Percentiles rank a stretch among this genome's conserved stretches.
These are phyloP conservation scores for Vitis amurensis DNA, from an alignment of 164 flowering plant genomes.

Conservation along the genomic window DNA sequence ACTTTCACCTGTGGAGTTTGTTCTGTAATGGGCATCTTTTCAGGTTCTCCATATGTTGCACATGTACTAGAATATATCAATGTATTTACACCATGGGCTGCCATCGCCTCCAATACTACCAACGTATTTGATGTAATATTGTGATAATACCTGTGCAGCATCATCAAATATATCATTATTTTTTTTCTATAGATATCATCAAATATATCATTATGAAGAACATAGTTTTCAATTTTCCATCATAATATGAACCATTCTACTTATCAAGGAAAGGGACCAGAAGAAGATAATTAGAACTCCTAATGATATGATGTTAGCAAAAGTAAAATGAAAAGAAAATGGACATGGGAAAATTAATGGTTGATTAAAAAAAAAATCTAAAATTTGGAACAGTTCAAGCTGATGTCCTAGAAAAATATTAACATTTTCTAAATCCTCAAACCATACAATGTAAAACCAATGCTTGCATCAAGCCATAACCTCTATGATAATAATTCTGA, in stretches of 20 bases:
- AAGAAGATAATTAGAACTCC: neutral
- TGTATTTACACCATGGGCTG: constrained; percentile 75
- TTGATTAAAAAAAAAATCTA: too few species aligned
- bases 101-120: constrained; percentile 86
- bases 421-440: too few species aligned
- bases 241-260: neutral
- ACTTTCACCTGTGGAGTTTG: constrained; percentile 77
- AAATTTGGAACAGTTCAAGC: too few species aligned
- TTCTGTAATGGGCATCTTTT: constrained; percentile 98
- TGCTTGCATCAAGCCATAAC: too few species aligned
- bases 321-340: too few species aligned
- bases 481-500: too few species aligned
- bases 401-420: too few species aligned
- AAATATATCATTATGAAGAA: neutral
- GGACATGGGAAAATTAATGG: too few species aligned
- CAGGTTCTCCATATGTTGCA: constrained; percentile 86
- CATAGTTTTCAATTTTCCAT: neutral
- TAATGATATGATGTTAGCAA: too few species aligned
- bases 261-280: neutral
- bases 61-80: constrained; percentile 91
- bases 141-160: constrained; percentile 80
- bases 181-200: neutral
- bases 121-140: constrained; percentile 94
- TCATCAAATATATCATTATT: neutral
- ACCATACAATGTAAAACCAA: too few species aligned